These are phyloP conservation scores for Excoecaria agallocha DNA, from an alignment of 345 rosid species.

Conservation along the genomic window DNA sequence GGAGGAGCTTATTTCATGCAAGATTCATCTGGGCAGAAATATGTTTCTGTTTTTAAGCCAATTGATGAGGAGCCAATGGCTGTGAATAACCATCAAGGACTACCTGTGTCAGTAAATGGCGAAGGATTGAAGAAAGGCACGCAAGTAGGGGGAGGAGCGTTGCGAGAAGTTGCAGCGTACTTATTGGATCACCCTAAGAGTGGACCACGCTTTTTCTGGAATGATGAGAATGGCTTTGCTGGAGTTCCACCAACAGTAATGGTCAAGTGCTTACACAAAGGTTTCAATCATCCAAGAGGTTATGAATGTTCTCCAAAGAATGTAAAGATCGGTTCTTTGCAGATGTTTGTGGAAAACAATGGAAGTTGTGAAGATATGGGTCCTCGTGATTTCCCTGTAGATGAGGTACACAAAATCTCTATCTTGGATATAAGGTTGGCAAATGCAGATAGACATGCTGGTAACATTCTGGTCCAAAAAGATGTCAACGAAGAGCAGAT, in stretches of 20 bases:
- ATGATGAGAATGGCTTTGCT: conserved; percentile 58
- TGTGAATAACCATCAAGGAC: conserved; percentile 67
- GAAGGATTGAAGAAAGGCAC: conserved; percentile 92
- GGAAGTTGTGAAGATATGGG: conserved; percentile 97
- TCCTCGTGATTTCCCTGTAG: conserved; percentile 57
- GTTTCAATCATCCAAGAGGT: conserved; percentile 65
- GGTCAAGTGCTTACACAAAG: conserved; percentile 76
- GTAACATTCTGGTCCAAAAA: conserved; percentile 73
- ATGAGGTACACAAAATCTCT: conserved; percentile 83
- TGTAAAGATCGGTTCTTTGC: conserved; percentile 75
- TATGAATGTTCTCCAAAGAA: conserved; percentile 38
- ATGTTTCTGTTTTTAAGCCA: conserved; percentile 77
- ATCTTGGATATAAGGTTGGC: conserved; percentile 91
- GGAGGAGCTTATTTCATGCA: conserved; percentile 92
- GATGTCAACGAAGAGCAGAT: conserved; percentile 37
- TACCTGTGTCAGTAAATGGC: conserved; percentile 57
- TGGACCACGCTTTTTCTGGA: conserved; percentile 33
- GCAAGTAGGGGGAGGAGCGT: conserved; percentile 72
- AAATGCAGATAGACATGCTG: conserved; percentile 90
- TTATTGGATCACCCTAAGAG: conserved; percentile 66
- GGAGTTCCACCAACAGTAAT: conserved; percentile 83
- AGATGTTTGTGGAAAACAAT: conserved; percentile 63
- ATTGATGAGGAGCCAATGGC: conserved; percentile 91
- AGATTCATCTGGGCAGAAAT: conserved; percentile 58
- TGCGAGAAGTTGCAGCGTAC: conserved; percentile 89